A percentile compares a stretch with the other conserved stretches of the same genome.
Evolutionary conservation across 257 asterid genomes (phyloP).

Genomic region (Lycium barbarum): DNA sequence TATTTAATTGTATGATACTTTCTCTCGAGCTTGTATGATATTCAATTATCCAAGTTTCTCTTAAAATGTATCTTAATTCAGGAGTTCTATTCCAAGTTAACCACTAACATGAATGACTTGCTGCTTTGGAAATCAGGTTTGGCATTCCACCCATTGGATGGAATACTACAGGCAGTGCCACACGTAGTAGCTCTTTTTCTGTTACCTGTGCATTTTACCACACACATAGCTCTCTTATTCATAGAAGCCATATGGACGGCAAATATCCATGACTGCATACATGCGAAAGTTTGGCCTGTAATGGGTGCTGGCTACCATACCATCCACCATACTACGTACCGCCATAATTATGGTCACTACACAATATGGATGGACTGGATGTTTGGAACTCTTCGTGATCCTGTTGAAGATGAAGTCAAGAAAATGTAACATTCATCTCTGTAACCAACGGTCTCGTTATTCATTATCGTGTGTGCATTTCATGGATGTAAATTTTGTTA

Average conservation of each 20-base stretch:
- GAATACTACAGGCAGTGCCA: slow-evolving; percentile 89
- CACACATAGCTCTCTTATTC: slow-evolving; percentile 81
- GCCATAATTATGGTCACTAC: slow-evolving; percentile 95
- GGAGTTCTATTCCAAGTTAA: neutral
- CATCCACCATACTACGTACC: slow-evolving; percentile 97
- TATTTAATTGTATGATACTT: neutral
- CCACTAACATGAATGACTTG: neutral
- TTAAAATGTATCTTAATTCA: neutral
- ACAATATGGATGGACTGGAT: slow-evolving; percentile 99
- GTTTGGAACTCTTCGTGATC: slow-evolving; percentile 96
- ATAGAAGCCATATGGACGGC: slow-evolving; percentile 93
- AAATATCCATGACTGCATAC: slow-evolving; percentile 91
- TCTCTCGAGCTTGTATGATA: neutral
- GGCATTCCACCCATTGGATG: slow-evolving; percentile 97
- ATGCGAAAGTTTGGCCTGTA: slow-evolving; percentile 88
- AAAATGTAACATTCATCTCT: slow-evolving; percentile 43
- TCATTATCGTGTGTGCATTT: neutral
- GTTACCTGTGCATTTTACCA: slow-evolving; percentile 74
- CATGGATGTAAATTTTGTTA: neutral
- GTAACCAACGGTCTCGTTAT: neutral
- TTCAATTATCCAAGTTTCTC: neutral
- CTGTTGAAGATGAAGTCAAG: slow-evolving; percentile 70
- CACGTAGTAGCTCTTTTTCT: slow-evolving; percentile 83
- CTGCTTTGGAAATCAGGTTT: slow-evolving; percentile 56
- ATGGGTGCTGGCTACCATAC: slow-evolving; percentile 99